Evolutionary conservation across 2,329 filamentous ascomycete species (phyloP), one percentile per base, ranked within the genome.

Genomic region (Aureobasidium sp.): DNA sequence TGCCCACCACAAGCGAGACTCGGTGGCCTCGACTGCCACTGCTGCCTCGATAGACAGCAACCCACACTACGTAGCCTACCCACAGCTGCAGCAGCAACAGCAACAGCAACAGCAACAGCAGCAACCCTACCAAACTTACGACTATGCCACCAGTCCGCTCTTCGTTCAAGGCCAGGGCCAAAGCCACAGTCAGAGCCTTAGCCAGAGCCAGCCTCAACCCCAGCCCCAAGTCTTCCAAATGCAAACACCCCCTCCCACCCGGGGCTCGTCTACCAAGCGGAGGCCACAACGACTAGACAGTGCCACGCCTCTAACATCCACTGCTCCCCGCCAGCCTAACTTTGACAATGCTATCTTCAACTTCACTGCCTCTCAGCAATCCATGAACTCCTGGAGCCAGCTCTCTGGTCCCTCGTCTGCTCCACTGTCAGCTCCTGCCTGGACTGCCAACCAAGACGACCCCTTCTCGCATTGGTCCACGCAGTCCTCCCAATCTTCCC

Each of bases 231-330:
- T 53, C 26, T 47, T 46, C 78, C 78, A 80, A 15, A 84, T 85
- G 76, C 83, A 86, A 71, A 86, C 84, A 13, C 84, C 84, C 37
- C 84, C 84, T 53, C 83, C 84, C 2, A 85, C 83, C 29, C 78
- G 83, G 71, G 82, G 78, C 65, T 74, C 76, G 59, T 77, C 82
- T 20, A 81, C 79, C 6, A 77, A 79, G 68, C 78, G 81, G 65
- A 77, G 76, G 64, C 70, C 74, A 36, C 67, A 71, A 55, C 66
- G 72, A 53, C 70, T 72, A 52, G 72, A 76, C 44, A 63, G 52
- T 27, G 44, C 52, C 27, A 59, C 59, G 20, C 15, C 32, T 5
- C 8, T 24, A 5, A 29, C 53, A 7, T 57, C 41, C 13, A 48
- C 15, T 24, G 41, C 39, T 20, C 39, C 26, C 20, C 41, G 27